A percentile compares a stretch with the other conserved stretches of the same genome.
phyloP scores from a whole-genome alignment of 768 basidiomycete genomes.

The Calocybe indica region DNA sequence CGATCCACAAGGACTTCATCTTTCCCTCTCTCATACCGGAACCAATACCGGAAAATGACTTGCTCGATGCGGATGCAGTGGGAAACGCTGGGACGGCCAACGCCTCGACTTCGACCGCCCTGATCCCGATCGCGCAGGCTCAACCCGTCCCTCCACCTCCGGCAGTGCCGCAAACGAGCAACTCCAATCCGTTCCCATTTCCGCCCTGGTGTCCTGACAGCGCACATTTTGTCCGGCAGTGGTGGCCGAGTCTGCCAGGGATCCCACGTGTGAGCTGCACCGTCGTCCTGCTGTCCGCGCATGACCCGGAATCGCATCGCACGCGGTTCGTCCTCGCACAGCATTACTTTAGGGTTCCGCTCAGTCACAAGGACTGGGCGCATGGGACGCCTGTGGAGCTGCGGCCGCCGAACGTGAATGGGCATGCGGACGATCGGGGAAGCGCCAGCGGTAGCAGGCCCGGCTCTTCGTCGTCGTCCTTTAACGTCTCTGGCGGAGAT shows the following conservation, averaged over 20 bases:
- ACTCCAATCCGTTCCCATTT: constrained; percentile 57
- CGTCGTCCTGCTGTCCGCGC: constrained; percentile 59
- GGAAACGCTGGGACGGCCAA: neutral
- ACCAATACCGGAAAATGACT: neutral
- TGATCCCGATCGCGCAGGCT: neutral
- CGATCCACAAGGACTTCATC: constrained; percentile 45
- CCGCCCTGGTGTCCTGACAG: constrained; percentile 69
- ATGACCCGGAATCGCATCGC: constrained; percentile 53
- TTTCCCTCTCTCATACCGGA: constrained; percentile 29
- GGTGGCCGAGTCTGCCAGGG: constrained; percentile 67
- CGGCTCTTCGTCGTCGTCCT: neutral
- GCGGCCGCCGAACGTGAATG: neutral
- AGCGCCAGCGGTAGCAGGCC: too few species aligned
- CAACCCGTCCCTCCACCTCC: constrained; percentile 3
- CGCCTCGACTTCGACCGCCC: neutral
- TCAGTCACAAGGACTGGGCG: constrained; percentile 30
- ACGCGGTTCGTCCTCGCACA: constrained; percentile 65
- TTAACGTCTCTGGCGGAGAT: neutral
- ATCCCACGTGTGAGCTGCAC: constrained; percentile 69
- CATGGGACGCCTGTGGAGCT: constrained; percentile 1
- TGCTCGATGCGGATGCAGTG: neutral
- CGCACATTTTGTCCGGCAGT: constrained; percentile 74
- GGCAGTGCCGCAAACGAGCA: constrained; percentile 3
- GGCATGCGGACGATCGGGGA: too few species aligned
- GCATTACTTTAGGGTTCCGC: constrained; percentile 70